Percentiles rank a stretch among this genome's conserved stretches.
These are phyloP conservation scores for Schizophyllum commune DNA, from an alignment of 1,284 basidiomycete genomes.

Conservation along the genomic window DNA sequence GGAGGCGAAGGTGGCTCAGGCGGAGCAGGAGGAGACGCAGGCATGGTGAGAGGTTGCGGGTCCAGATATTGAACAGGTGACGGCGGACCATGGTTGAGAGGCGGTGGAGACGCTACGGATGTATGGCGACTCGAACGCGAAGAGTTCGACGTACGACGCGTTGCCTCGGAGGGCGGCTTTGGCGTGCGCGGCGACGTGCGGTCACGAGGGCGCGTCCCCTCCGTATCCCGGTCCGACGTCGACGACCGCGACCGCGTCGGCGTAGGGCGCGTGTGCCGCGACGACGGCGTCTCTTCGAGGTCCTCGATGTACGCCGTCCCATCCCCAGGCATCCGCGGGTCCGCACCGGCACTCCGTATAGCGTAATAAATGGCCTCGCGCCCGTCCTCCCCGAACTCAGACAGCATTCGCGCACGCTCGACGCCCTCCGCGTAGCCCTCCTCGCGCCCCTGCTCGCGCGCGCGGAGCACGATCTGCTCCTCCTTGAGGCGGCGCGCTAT, in stretches of 20 bases:
- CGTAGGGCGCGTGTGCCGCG: not conserved
- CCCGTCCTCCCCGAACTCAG: not conserved
- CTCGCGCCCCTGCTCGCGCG: conserved; percentile 26
- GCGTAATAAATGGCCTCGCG: not conserved
- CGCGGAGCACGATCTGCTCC: conserved; percentile 21
- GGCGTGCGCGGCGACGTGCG: not conserved
- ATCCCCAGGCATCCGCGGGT: not conserved
- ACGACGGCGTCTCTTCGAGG: not conserved
- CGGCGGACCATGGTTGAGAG: not conserved
- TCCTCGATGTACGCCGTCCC: not conserved
- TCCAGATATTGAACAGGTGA: not conserved
- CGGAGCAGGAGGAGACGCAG: no score
- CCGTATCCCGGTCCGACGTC: not conserved
- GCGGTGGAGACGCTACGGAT: not conserved
- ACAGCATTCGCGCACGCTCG: conserved; percentile 7
- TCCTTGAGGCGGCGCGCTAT: conserved; percentile 25
- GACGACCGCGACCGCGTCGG: not conserved
- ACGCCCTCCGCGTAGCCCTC: conserved; percentile 27
- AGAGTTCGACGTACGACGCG: not conserved
- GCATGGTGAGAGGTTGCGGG: not conserved
- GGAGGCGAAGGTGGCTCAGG: not conserved
- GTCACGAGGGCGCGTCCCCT: not conserved
- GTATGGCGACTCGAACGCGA: not conserved
- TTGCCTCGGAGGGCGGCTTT: not conserved
- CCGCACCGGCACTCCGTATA: not conserved